Base-by-base conservation (phyloP, 805 yeast species). In the Starmerella bombi region DNA sequence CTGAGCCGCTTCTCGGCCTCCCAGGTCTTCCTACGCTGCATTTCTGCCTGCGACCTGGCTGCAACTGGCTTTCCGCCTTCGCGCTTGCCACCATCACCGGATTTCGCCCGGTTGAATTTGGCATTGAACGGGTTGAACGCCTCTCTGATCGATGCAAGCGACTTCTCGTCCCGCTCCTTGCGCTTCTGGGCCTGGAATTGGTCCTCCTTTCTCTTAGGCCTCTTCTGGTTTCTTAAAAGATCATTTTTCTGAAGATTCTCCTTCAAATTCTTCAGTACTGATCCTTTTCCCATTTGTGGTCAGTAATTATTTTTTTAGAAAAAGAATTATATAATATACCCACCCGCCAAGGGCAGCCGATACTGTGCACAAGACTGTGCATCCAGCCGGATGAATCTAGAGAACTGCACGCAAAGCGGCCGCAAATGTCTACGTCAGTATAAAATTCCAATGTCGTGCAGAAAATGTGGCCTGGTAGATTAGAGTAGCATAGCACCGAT, bases 61-160 rank as follows among this genome's bases (percentile, higher is more conserved):
- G 75, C 66, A 8, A 80, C 81, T 0, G 91, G 88, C 43, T 68
- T 71, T 68, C 64, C 55, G 65, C 42, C 41, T 15, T 41, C 30
- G 30, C 17, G 35, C 25, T 5, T 16, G 9, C 31, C 35, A 38
- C 59, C 77, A 50, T 51, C 64, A 44, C 53, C 69, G 58, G 63
- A 36, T 56, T 84, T 85, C 41, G 71, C 70, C 46, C 78, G 69
- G 44, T 77, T 77, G 35, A 73, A 67, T 51, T 83, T 80, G 32
- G 74, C 68, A 53, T 86, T 97, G 60, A 91, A 91, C 15, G 93
- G 91, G 60, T 83, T 88, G 67, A 86, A 85, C 52, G 86, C 80
- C 38, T 73, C 75, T 54, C 97, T 71, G 46, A 88, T 81, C 38
- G 69, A 67, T 7, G 62, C 58, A 14, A 83, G 64, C 9, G 71